Percentiles rank a stretch among this genome's conserved stretches.
These are phyloP conservation scores for Discostella stelligeroides DNA, from an alignment of 108 stramenopile genomes.

Conservation along the genomic window DNA sequence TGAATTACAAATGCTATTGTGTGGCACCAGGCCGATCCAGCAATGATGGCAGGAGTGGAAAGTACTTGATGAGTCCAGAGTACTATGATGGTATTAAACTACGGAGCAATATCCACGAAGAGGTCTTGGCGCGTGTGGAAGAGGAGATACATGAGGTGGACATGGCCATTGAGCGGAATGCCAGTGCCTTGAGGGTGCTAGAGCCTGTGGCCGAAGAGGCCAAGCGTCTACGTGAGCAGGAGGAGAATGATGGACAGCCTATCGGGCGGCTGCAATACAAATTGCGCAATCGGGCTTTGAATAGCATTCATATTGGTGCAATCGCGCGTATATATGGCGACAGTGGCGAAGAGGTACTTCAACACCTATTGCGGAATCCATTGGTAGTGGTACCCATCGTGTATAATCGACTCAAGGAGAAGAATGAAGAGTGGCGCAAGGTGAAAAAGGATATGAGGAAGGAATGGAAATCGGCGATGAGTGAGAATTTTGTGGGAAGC, in stretches of 20 bases:
- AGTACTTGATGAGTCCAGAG: conserved; percentile 51
- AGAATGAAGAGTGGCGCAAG: conserved; percentile 94
- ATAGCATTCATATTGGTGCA: conserved; percentile 77
- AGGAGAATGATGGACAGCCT: conserved; percentile 89
- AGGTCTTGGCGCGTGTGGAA: conserved; percentile 77
- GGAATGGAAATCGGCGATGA: conserved; percentile 67
- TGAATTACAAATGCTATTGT: conserved; percentile 63
- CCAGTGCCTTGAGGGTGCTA: conserved; percentile 82
- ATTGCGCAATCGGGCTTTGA: conserved; percentile 62
- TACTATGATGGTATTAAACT: conserved; percentile 65
- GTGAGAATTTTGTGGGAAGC: conserved; percentile 69
- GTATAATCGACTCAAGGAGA: conserved; percentile 92
- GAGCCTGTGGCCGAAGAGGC: conserved; percentile 95
- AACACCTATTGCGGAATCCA: conserved; percentile 92
- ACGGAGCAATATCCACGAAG: conserved; percentile 80
- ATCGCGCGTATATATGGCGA: conserved; percentile 88
- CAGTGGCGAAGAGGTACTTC: conserved; percentile 89
- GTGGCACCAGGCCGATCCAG: conserved; percentile 30
- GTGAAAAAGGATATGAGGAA: conserved; percentile 62
- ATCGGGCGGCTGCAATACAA: conserved; percentile 86
- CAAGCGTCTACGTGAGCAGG: conserved; percentile 59
- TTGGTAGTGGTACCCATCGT: conserved; percentile 94
- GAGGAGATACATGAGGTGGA: conserved; percentile 97
- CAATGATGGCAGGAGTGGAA: conserved; percentile 22
- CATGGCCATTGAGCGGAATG: conserved; percentile 96